These are phyloP conservation scores for Suaeda aralocaspica DNA, from an alignment of 148 eudicot genomes.

Conservation along the genomic window DNA sequence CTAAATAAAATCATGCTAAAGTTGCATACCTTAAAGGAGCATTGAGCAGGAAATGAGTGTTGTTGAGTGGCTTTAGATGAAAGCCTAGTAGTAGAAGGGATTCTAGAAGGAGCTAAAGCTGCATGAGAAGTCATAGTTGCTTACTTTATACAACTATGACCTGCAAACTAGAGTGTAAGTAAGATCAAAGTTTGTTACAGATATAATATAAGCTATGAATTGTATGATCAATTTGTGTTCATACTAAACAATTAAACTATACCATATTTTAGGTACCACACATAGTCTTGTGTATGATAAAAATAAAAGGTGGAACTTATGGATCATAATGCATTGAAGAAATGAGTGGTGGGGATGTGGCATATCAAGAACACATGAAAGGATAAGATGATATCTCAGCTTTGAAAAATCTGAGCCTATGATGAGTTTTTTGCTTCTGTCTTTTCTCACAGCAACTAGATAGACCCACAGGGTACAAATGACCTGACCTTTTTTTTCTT, in stretches of 20 bases:
- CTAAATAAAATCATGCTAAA: neutral
- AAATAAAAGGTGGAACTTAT: conserved; percentile 12
- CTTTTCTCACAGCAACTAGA: neutral
- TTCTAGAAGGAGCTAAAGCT: conserved; percentile 84
- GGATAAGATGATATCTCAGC: conserved; percentile 59
- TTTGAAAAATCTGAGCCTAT: conserved; percentile 38
- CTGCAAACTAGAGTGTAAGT: no score
- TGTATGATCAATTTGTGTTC: no score
- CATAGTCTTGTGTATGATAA: neutral
- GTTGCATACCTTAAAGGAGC: conserved; percentile 55
- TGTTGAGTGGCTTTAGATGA: conserved; percentile 50
- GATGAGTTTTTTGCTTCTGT: conserved; percentile 23
- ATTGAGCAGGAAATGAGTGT: conserved; percentile 71
- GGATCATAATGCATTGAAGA: conserved; percentile 31
- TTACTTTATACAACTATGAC: conserved; percentile 15
- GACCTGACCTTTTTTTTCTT: neutral
- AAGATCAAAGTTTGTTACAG: conserved; percentile 16
- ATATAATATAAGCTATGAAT: conserved; percentile 21
- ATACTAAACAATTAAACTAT: neutral
- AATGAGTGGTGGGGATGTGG: conserved; percentile 70
- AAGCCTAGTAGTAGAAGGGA: conserved; percentile 60
- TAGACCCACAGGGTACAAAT: neutral
- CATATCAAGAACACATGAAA: conserved; percentile 23
- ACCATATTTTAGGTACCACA: conserved; percentile 8
- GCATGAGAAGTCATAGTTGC: conserved; percentile 69